These are phyloP conservation scores for Cutaneotrichosporon daszewskae DNA, from an alignment of 1,284 basidiomycete species.

Conservation along the genomic window DNA sequence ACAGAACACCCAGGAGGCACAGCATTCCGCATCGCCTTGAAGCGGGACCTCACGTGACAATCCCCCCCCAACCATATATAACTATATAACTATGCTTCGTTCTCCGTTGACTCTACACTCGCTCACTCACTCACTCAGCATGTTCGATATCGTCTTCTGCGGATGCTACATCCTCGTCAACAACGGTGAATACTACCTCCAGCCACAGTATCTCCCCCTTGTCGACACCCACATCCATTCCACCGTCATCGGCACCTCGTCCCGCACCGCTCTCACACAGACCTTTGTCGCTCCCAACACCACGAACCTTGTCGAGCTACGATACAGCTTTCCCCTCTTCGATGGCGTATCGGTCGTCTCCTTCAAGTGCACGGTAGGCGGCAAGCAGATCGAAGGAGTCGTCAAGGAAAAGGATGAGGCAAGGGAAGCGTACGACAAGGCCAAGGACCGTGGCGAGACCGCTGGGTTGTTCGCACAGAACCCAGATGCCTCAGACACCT, in stretches of 20 bases:
- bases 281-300: conserved; percentile 50
- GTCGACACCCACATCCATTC: conserved; percentile 6
- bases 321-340: conserved; percentile 60
- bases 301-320: conserved; percentile 49
- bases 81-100: too few species aligned
- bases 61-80: too few species aligned
- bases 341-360: conserved; percentile 53
- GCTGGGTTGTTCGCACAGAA: conserved; percentile 48
- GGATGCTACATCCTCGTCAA: background rate
- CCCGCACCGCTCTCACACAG: conserved; percentile 54
- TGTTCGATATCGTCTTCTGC: conserved; percentile 1
- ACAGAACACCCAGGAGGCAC: too few species aligned
- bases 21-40: too few species aligned
- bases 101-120: too few species aligned
- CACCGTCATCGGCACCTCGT: conserved; percentile 45
- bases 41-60: too few species aligned
- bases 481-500: conserved; percentile 12
- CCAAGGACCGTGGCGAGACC: conserved; percentile 47
- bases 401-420: conserved; percentile 55
- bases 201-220: conserved; percentile 2
- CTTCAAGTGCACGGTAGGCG: conserved; percentile 52
- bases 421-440: conserved; percentile 48
- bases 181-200: background rate
- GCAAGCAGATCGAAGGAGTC: conserved; percentile 50
- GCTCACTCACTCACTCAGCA: too few species aligned